Conservation (phyloP, 352 stramenopile species). For the Pseudoperonospora humuli region DNA sequence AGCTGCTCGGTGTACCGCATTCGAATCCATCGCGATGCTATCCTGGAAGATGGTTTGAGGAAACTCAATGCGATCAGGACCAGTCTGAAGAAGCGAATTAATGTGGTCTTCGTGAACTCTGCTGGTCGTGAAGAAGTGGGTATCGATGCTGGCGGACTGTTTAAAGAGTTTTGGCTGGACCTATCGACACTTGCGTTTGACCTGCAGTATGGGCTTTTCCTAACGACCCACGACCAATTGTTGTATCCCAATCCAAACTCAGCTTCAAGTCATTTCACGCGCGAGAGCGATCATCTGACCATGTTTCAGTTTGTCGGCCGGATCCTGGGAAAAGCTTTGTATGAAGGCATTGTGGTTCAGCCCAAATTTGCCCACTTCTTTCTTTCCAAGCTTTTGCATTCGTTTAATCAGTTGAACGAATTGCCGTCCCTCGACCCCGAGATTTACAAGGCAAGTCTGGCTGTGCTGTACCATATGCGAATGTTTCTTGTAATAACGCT, state of each 20-base stretch:
- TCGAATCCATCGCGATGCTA: conserved; percentile 47
- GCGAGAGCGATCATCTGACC: conserved; percentile 74
- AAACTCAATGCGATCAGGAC: conserved; percentile 80
- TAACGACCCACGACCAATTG: conserved; percentile 60
- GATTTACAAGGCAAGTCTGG: conserved; percentile 83
- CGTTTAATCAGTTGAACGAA: conserved; percentile 77
- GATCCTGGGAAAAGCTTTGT: conserved; percentile 94
- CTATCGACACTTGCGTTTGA: conserved; percentile 90
- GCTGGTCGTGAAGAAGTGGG: conserved; percentile 89
- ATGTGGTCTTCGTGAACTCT: conserved; percentile 83
- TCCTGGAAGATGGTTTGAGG: conserved; percentile 85
- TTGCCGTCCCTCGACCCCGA: conserved; percentile 89
- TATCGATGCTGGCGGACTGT: conserved; percentile 94
- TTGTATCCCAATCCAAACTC: conserved; percentile 94
- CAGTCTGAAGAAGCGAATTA: conserved; percentile 82
- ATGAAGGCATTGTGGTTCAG: conserved; percentile 93
- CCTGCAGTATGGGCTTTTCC: conserved; percentile 85
- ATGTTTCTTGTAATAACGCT: background rate
- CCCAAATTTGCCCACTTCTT: conserved; percentile 96
- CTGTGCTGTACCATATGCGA: background rate
- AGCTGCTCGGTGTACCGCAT: conserved; percentile 43
- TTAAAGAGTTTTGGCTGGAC: conserved; percentile 96
- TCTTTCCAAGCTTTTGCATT: conserved; percentile 87
- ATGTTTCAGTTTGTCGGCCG: conserved; percentile 94
- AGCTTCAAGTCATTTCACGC: conserved; percentile 67